Percentiles rank a stretch among this genome's conserved stretches.
These are phyloP conservation scores for Debaryomycetaceae sp. DNA, from an alignment of 1,139 yeast genomes.

Conservation along the genomic window DNA sequence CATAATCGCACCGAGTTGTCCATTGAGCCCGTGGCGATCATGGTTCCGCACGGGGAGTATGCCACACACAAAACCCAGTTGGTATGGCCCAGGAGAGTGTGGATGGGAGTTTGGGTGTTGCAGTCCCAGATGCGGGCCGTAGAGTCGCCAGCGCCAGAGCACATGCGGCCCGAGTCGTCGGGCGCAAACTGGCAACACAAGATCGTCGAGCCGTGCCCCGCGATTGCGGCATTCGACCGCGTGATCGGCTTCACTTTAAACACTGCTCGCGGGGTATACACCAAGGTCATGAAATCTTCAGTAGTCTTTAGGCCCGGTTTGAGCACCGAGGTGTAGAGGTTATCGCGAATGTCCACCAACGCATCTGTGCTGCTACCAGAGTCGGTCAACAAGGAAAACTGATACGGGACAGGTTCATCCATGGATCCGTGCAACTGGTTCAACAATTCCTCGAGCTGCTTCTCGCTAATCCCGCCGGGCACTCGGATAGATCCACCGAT, in stretches of 20 bases:
- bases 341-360: constrained; percentile 64
- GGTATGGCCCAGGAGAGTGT: constrained; percentile 72
- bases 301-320: constrained; percentile 84
- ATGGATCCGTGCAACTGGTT: constrained; percentile 56
- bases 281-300: constrained; percentile 84
- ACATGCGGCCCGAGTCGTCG: constrained; percentile 73
- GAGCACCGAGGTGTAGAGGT: constrained; percentile 66
- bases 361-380: constrained; percentile 21
- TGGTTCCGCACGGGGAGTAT: constrained; percentile 87
- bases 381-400: constrained; percentile 54
- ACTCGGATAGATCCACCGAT: constrained; percentile 82
- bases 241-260: constrained; percentile 90
- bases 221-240: constrained; percentile 81
- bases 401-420: constrained; percentile 86
- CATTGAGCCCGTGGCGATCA: constrained; percentile 95
- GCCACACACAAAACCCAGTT: constrained; percentile 94
- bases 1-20: constrained; percentile 82
- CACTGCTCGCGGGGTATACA: constrained; percentile 90
- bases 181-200: constrained; percentile 93
- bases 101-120: constrained; percentile 83
- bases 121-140: constrained; percentile 99
- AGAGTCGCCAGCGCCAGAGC: constrained; percentile 93
- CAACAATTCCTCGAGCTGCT: constrained; percentile 78
- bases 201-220: constrained; percentile 93
- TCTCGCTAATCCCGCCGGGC: constrained; percentile 80